These are phyloP conservation scores for Diaporthe longicolla DNA, from an alignment of 2,329 filamentous ascomycete genomes.

Conservation along the genomic window DNA sequence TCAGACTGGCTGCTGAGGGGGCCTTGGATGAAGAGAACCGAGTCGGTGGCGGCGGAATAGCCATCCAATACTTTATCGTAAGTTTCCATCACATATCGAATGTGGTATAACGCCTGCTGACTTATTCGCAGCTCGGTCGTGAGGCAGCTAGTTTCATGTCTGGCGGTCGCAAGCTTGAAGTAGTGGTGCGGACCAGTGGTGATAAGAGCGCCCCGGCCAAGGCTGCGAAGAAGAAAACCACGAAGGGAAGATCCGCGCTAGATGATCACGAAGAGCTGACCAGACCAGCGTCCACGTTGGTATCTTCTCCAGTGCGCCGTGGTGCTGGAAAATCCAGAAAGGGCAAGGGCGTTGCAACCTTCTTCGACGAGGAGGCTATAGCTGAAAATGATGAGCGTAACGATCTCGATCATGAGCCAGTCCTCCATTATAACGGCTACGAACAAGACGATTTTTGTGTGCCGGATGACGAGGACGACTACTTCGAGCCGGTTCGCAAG, in stretches of 20 bases:
- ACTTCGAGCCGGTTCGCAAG: slow-evolving; percentile 60
- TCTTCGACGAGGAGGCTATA: slow-evolving; percentile 44
- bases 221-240: slow-evolving; percentile 53
- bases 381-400: slow-evolving; percentile 56
- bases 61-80: slow-evolving; percentile 80
- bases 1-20: slow-evolving; percentile 79
- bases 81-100: slow-evolving; percentile 52
- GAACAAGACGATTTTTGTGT: slow-evolving; percentile 58
- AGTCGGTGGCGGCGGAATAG: slow-evolving; percentile 68
- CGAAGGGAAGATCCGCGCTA: slow-evolving; percentile 46
- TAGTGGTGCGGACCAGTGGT: slow-evolving; percentile 56
- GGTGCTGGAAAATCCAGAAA: slow-evolving; percentile 51
- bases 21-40: slow-evolving; percentile 80
- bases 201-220: slow-evolving; percentile 52
- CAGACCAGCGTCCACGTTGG: slow-evolving; percentile 58
- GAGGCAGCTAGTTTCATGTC: slow-evolving; percentile 55
- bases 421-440: slow-evolving; percentile 59
- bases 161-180: slow-evolving; percentile 59
- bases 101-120: not conserved
- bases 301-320: slow-evolving; percentile 66
- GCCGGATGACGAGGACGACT: slow-evolving; percentile 56
- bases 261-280: slow-evolving; percentile 46
- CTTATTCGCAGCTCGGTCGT: slow-evolving; percentile 24
- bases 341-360: slow-evolving; percentile 48
- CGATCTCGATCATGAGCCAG: slow-evolving; percentile 53